Evolutionary conservation across 257 asterid species (phyloP).

Genomic region (Orobanche coerulescens): DNA sequence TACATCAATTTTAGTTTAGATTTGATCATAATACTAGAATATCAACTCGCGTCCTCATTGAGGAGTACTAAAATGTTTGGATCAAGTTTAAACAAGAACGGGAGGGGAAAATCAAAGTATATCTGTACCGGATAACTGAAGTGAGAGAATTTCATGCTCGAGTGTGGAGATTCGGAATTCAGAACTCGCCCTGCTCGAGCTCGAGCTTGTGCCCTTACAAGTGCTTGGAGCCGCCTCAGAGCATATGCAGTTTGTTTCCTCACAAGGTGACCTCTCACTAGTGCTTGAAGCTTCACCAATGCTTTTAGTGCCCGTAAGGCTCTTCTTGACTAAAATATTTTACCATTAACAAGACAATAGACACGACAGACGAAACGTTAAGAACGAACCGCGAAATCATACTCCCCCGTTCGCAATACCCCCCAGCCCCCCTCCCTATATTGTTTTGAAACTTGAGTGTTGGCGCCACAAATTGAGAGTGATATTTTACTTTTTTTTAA

Average conservation of each 20-base stretch:
- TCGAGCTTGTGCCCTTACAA: constrained; percentile 54
- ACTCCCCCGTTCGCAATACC: no score
- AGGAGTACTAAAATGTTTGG: background rate
- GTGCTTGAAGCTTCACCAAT: constrained; percentile 84
- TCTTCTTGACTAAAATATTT: constrained; percentile 49
- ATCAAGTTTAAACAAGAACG: constrained; percentile 17
- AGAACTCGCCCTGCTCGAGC: constrained; percentile 46
- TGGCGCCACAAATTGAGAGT: constrained; percentile 40
- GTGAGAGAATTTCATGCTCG: constrained; percentile 46
- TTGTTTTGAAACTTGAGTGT: background rate
- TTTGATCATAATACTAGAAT: background rate
- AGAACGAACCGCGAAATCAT: background rate
- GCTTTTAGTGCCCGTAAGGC: constrained; percentile 83
- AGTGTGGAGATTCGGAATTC: constrained; percentile 47
- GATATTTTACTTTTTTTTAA: constrained; percentile 21
- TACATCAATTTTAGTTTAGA: background rate
- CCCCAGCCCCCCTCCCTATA: no score
- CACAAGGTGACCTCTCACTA: constrained; percentile 67
- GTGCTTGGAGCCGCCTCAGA: constrained; percentile 49
- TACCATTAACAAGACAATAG: background rate
- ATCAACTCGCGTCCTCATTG: no score
- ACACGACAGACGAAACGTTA: background rate
- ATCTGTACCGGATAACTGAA: constrained; percentile 37
- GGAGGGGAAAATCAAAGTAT: constrained; percentile 17
- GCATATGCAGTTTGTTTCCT: constrained; percentile 60